Base-by-base conservation (phyloP, 495 filamentous ascomycete genomes). In the Penicillium goetzii region DNA sequence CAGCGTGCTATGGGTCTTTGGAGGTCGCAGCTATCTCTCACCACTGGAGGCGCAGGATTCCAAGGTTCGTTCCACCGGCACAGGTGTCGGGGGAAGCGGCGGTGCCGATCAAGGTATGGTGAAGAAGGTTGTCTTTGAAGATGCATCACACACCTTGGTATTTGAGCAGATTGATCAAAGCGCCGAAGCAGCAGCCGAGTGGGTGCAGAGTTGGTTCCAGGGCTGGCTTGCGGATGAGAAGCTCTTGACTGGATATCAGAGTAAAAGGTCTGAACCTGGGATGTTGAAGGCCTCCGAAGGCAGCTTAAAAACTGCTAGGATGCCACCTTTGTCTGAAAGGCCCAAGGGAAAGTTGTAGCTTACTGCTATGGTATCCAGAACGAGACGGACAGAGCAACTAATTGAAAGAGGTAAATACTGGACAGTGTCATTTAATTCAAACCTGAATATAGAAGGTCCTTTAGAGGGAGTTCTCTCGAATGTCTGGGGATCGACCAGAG, bases 1-100 rank as follows among this genome's bases (percentile, higher is more conserved):
- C 1, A 84, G 82, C 12, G 85, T 87, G 8, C 72, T 92, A 32
- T 95, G 86, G 75, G 72, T 93, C 30, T 90, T 90, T 74, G 90
- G 88, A 25, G 78, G 64, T 9, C 65, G 72, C n/a, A 87, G 83
- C 34, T 65, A 78, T 10, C 73, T 92, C 36, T 85, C 83, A 0
- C 21, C 58, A 0, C 81, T 83, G 0, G 72, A 76, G 2, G 56
- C 75, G 10, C 79, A 84, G 38, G 71, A 80, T 32, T 63, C 80
- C 30, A 92, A 90, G 74, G 76, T 91, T 74, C 77, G 80, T n/a
- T 64, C 73, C 10, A 92, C 90, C 8, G 90, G 90, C 4, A 67
- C 75, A 0, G 90, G 88, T 0, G 58, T 80, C 2, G 88, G 89
- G n/a, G 90, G 90, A 3, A 89, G 83, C 70, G 90, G 90, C 2